phyloP scores from a whole-genome alignment of 768 basidiomycete species.

The Mycena galopus region DNA sequence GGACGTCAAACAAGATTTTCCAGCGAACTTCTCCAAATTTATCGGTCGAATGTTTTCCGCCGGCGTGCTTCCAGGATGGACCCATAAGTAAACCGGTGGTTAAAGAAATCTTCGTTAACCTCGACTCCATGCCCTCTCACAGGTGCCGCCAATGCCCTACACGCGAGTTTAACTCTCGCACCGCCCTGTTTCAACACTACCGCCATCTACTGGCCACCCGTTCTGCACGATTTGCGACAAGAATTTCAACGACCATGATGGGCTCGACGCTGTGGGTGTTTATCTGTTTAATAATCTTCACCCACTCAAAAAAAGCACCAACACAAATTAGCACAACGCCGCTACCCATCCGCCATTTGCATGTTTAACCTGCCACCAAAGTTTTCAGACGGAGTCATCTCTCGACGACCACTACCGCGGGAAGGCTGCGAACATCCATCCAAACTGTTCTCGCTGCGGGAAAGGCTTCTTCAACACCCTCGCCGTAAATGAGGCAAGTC shows the following conservation, averaged over 20 bases:
- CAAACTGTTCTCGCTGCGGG: conserved; percentile 60
- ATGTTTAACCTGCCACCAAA: background rate
- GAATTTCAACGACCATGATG: background rate
- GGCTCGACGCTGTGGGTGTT: background rate
- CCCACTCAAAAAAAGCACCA: no score
- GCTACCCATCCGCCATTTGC: background rate
- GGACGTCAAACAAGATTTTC: no score
- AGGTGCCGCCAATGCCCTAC: background rate
- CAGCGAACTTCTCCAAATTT: no score
- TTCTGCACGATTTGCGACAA: background rate
- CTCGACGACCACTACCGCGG: conserved; percentile 63
- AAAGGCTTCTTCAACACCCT: conserved; percentile 54
- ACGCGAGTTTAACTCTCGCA: background rate
- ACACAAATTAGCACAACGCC: conserved; percentile 5
- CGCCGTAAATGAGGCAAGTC: conserved; percentile 50
- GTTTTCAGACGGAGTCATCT: conserved; percentile 50
- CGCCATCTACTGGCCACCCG: background rate
- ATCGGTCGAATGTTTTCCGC: no score
- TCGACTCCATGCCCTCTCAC: background rate
- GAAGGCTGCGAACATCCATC: conserved; percentile 53
- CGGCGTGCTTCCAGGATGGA: background rate
- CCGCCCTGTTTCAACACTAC: conserved; percentile 4
- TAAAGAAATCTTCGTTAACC: background rate
- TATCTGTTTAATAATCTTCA: background rate
- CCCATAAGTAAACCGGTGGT: background rate